Conservation (phyloP, 1,139 yeast genomes). For the Magnusiomyces tetraspermus region DNA sequence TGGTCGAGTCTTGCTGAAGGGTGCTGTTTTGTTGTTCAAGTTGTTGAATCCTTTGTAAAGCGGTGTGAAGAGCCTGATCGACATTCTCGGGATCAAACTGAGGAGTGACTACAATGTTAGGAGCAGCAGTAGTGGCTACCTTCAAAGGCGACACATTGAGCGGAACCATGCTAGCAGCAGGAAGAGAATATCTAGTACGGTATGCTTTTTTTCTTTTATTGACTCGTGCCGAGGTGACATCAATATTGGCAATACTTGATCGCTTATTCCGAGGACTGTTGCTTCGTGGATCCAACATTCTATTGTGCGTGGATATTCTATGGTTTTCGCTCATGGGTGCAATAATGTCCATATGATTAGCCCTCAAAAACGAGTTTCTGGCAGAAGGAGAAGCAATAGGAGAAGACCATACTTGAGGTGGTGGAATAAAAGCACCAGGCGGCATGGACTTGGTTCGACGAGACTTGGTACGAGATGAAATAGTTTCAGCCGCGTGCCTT, state of each 20-base stretch:
- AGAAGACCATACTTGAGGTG: not conserved
- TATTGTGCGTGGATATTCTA: no score
- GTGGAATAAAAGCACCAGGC: not conserved
- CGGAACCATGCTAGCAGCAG: not conserved
- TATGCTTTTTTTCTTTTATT: no score
- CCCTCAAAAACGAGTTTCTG: not conserved
- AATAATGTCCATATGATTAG: no score
- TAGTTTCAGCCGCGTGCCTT: not conserved
- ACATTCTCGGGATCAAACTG: not conserved
- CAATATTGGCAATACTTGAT: no score
- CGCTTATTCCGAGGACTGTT: no score
- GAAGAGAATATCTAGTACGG: no score
- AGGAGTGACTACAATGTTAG: not conserved
- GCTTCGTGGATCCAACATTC: no score
- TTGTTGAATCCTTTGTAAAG: not conserved
- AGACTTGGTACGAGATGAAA: not conserved
- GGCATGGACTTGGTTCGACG: not conserved
- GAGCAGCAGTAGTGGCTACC: not conserved
- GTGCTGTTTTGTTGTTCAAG: not conserved
- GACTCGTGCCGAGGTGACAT: no score
- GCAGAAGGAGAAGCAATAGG: not conserved
- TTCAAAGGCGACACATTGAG: not conserved
- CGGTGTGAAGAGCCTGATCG: not conserved
- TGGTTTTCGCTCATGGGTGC: no score
- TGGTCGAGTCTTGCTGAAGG: not conserved